These are phyloP conservation scores for Meyerozyma carpophila DNA, from an alignment of 1,139 yeast species.

Conservation along the genomic window DNA sequence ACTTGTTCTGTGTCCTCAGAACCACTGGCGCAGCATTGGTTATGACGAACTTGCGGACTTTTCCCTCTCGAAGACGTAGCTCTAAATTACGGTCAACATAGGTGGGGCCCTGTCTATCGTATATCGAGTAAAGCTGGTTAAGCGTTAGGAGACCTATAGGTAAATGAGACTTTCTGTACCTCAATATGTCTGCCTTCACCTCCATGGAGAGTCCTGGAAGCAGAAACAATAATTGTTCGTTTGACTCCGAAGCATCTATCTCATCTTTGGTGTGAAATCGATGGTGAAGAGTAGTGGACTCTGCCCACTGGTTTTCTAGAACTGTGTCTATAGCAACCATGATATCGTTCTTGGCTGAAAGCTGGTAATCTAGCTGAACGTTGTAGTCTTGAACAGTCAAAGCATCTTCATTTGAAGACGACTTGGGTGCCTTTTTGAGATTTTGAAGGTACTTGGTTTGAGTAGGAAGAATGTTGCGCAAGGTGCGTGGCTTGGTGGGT, in stretches of 20 bases:
- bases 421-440: conserved; percentile 6
- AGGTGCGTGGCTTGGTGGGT: conserved; percentile 14
- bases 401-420: conserved; percentile 3
- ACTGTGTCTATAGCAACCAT: conserved; percentile 30
- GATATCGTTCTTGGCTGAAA: conserved; percentile 27
- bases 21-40: conserved; percentile 44
- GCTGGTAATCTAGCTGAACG: conserved; percentile 35
- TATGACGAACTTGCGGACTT: conserved; percentile 33
- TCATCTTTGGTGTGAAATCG: conserved; percentile 15
- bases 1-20: conserved; percentile 30
- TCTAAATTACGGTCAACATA: conserved; percentile 41
- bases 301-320: conserved; percentile 34
- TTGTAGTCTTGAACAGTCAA: conserved; percentile 8
- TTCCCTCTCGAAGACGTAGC: conserved; percentile 27
- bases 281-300: conserved; percentile 22
- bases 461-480: conserved; percentile 23
- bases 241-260: conserved; percentile 6
- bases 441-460: conserved; percentile 20
- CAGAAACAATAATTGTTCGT: conserved; percentile 29
- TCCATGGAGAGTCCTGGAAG: conserved; percentile 29
- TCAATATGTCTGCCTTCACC: conserved; percentile 34
- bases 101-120: conserved; percentile 34
- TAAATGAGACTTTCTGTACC: conserved; percentile 25
- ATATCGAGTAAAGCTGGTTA: conserved; percentile 39
- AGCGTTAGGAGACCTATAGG: conserved; percentile 33